Evolutionary conservation across 129 eudicot species (phyloP).

Genomic region (Chrysanthemum makinoi): DNA sequence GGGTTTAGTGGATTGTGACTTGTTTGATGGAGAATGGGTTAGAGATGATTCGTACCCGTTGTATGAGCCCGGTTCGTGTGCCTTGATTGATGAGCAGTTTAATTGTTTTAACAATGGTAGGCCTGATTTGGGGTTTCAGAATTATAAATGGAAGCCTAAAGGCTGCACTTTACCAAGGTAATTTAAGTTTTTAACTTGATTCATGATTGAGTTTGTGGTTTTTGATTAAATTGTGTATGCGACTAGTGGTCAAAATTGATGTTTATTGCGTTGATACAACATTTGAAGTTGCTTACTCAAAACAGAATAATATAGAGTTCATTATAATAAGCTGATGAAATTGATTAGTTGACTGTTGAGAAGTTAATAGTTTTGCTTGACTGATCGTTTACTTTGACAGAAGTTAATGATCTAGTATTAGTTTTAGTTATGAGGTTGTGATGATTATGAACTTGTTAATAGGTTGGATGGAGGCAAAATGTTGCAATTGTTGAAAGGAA

Average conservation of each 20-base stretch:
- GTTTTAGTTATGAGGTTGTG: background rate
- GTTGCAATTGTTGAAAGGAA: slow-evolving; percentile 71
- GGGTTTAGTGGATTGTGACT: slow-evolving; percentile 51
- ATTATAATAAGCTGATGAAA: background rate
- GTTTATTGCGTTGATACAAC: background rate
- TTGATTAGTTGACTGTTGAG: slow-evolving; percentile 1
- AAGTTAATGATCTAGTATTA: background rate
- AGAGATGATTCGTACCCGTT: slow-evolving; percentile 77
- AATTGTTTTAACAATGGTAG: slow-evolving; percentile 72
- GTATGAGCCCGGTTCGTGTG: slow-evolving; percentile 76
- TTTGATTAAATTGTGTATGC: no score
- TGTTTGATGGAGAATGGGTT: slow-evolving; percentile 84
- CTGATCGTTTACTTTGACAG: background rate
- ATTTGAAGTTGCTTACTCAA: no score
- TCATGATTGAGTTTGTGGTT: background rate
- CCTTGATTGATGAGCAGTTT: slow-evolving; percentile 73
- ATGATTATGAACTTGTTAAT: slow-evolving; percentile 4
- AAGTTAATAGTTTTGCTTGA: background rate
- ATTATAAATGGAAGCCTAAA: slow-evolving; percentile 75
- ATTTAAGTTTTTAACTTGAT: background rate
- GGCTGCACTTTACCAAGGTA: slow-evolving; percentile 82
- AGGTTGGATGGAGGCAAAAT: slow-evolving; percentile 61
- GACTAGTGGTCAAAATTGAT: background rate
- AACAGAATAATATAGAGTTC: no score
- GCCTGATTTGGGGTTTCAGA: slow-evolving; percentile 63